Percentiles rank a stretch among this genome's conserved stretches.
These are phyloP conservation scores for Trypanosomatidae sp. DNA, from an alignment of 208 protist species.

Conservation along the genomic window DNA sequence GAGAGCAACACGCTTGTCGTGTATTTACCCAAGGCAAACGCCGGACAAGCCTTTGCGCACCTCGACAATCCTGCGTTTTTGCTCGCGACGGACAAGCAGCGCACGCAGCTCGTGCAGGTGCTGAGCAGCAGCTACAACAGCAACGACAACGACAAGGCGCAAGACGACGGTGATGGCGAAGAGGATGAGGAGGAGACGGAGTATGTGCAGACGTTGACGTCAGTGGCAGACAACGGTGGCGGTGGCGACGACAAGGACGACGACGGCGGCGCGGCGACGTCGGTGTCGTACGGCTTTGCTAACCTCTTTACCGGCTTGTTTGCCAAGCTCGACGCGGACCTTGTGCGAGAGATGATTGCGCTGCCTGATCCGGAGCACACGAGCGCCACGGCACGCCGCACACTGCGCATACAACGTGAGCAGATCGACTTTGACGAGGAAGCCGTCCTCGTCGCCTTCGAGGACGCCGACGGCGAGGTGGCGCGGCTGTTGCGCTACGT, in stretches of 20 bases:
- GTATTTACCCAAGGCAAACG: constrained; percentile 70
- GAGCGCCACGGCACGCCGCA: constrained; percentile 25
- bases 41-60: constrained; percentile 47
- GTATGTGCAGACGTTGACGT: constrained; percentile 41
- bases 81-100: constrained; percentile 72
- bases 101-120: constrained; percentile 24
- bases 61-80: constrained; percentile 82
- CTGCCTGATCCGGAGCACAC: constrained; percentile 37
- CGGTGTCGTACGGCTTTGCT: constrained; percentile 67
- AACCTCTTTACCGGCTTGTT: constrained; percentile 70
- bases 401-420: constrained; percentile 25
- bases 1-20: constrained; percentile 59
- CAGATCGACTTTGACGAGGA: constrained; percentile 59
- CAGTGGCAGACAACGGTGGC: neutral
- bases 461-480: constrained; percentile 64
- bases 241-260: neutral
- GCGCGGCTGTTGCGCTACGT: constrained; percentile 40
- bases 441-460: constrained; percentile 40
- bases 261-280: neutral
- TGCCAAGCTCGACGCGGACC: constrained; percentile 23
- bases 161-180: neutral
- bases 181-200: constrained; percentile 39
- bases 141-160: neutral
- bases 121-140: neutral
- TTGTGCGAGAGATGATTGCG: constrained; percentile 45